A percentile compares a stretch with the other conserved stretches of the same genome.
Conservation (phyloP, 495 filamentous ascomycete genomes). For the Xylaria venustula region DNA sequence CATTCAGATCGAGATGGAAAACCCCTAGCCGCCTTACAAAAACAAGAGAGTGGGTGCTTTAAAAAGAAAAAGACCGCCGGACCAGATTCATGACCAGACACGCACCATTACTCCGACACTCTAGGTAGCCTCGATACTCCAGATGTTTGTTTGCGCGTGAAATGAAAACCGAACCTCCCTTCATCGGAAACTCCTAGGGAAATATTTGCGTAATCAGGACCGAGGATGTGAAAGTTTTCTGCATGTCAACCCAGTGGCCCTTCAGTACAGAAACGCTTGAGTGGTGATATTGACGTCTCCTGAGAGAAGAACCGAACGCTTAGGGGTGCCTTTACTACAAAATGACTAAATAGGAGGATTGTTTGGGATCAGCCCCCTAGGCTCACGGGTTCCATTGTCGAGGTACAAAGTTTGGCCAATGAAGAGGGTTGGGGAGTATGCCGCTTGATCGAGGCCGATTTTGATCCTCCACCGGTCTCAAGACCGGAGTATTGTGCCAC, state of each 20-base stretch:
- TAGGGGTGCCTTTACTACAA: neutral
- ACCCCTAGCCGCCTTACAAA: neutral
- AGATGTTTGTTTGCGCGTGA: neutral
- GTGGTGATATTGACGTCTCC: neutral
- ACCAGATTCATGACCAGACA: neutral
- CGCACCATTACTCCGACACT: neutral
- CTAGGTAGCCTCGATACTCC: conserved; percentile 5
- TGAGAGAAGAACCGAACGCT: neutral
- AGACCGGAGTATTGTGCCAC: neutral
- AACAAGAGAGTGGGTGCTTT: neutral
- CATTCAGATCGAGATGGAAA: too few species aligned
- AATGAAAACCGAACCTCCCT: neutral
- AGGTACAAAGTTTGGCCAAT: conserved; percentile 5
- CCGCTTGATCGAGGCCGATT: conserved; percentile 5
- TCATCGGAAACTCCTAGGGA: neutral
- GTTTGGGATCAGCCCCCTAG: neutral
- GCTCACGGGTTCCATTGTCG: neutral
- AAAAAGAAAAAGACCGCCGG: neutral
- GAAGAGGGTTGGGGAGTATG: conserved; percentile 8
- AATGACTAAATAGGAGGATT: neutral
- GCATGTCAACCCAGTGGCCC: neutral
- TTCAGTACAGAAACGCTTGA: neutral
- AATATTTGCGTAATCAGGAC: neutral
- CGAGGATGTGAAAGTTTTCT: too few species aligned
- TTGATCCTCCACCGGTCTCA: neutral